Base-by-base conservation (phyloP, 75 land plant genomes). In the Adiantum capillusveneris region DNA sequence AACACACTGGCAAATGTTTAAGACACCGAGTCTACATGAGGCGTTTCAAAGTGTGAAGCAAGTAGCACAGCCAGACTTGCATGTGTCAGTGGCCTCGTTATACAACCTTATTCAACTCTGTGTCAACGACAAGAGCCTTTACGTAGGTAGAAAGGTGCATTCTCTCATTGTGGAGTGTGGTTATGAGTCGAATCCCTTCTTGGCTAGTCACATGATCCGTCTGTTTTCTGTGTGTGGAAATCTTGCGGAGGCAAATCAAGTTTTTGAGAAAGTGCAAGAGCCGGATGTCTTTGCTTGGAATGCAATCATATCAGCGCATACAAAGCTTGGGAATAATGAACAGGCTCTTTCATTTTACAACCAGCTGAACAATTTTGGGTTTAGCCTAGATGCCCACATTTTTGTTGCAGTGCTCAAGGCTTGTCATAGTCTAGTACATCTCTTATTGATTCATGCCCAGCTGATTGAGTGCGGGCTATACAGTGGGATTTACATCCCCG, bases 391-490 rank as follows among this genome's bases (percentile, higher is more conserved):
- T 59, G 63, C 78, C 46, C 78, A 81, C 44, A 81, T 73, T 30
- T 84, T 78, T 69, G 69, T 79, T 0, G 62, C 64, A 31, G 73
- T 58, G 56, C 77, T 84, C 29, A 84, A 84, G 71, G 83, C 84
- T 17, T 84, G 87, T 58, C 27, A 69, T 29, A 25, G 37, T 34
- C 13, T n/a, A 18, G 18, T 14, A 5, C 22, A n/a, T 29, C 41
- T 60, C 54, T 0, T 25, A 53, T 41, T 25, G 72, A 41, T 46
- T 21, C 22, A 46, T 46, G 50, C 50, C 17, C 50, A 46, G 18
- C 17, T 46, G 18, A 17, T 46, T 46, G 50, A 46, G 14, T 2
- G 2, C 5, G 17, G 50, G 6, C 50, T 46, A n/a, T 3, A 46
- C 18, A 18, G 18, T n/a, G 22, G 22, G 12, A 21, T 46, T 2